Conservation (phyloP, 768 basidiomycete species). For the Infundibulicybe gibba region DNA sequence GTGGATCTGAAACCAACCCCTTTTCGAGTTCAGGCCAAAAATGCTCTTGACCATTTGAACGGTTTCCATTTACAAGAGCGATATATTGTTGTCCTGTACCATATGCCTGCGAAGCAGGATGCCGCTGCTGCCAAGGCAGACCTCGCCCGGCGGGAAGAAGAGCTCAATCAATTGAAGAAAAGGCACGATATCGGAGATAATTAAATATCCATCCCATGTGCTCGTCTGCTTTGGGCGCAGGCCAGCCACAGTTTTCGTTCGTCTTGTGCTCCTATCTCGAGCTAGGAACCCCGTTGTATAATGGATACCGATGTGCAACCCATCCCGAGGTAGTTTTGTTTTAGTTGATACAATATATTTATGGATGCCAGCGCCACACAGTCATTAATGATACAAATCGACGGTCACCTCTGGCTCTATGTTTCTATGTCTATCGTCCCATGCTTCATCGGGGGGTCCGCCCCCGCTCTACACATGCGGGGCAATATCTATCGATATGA, state of each 20-base stretch:
- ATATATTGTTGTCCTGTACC: slow-evolving; percentile 96
- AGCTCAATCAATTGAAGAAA: slow-evolving; percentile 81
- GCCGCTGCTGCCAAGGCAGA: slow-evolving; percentile 93
- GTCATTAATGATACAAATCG: no score
- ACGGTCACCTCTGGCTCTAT: slow-evolving; percentile 1
- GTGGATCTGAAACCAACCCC: slow-evolving; percentile 11
- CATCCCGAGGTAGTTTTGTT: no score
- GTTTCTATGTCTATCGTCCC: neutral
- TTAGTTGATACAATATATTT: no score
- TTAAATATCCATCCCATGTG: slow-evolving; percentile 28
- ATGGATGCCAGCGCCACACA: no score
- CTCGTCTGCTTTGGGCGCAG: no score
- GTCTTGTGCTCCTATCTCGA: no score
- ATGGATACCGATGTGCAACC: no score
- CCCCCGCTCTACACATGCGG: slow-evolving; percentile 32
- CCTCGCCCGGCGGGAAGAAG: slow-evolving; percentile 86
- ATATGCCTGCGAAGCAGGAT: slow-evolving; percentile 97
- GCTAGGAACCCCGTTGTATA: no score
- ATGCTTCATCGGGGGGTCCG: slow-evolving; percentile 1
- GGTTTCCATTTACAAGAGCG: slow-evolving; percentile 98
- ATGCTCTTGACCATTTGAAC: slow-evolving; percentile 93
- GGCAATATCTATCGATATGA: slow-evolving; percentile 57
- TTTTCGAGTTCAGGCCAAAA: slow-evolving; percentile 68
- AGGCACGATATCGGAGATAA: slow-evolving; percentile 82
- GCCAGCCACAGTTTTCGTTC: no score